phyloP scores from a whole-genome alignment of 2,329 filamentous ascomycete genomes.

The Aspergillus spinulosporus region DNA sequence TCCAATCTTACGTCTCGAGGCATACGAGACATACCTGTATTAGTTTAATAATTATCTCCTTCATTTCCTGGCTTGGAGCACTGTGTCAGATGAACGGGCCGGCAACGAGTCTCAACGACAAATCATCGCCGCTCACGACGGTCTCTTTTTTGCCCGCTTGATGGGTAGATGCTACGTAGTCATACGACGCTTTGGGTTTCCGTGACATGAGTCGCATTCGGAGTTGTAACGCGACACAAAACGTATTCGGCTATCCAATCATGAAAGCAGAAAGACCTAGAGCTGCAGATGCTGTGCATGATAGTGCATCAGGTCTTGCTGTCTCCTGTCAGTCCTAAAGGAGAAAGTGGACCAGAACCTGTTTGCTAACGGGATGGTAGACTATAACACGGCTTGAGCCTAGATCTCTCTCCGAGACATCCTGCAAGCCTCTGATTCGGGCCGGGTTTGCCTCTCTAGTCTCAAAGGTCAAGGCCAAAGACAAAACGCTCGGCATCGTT shows the following conservation, averaged over 20 bases:
- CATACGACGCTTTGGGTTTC: neutral
- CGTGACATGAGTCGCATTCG: neutral
- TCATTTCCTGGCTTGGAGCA: neutral
- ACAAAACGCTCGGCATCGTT: neutral
- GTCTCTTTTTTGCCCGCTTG: neutral
- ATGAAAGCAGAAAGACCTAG: neutral
- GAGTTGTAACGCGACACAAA: neutral
- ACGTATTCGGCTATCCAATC: neutral
- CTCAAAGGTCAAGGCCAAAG: neutral
- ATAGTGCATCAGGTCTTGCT: neutral
- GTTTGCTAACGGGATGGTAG: neutral
- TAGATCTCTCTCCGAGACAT: neutral
- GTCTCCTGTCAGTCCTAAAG: neutral
- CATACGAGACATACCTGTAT: neutral
- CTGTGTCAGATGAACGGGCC: neutral
- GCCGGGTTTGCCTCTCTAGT: neutral
- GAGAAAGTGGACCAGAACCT: slow-evolving; percentile 4
- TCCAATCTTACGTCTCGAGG: neutral
- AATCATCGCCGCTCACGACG: neutral
- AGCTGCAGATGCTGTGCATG: neutral
- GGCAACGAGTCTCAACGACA: neutral
- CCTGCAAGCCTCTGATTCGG: neutral
- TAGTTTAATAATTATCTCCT: neutral
- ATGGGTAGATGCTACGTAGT: neutral
- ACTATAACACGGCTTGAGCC: neutral